Conservation (phyloP, 768 basidiomycete species). For the Kwoniella sp. region DNA sequence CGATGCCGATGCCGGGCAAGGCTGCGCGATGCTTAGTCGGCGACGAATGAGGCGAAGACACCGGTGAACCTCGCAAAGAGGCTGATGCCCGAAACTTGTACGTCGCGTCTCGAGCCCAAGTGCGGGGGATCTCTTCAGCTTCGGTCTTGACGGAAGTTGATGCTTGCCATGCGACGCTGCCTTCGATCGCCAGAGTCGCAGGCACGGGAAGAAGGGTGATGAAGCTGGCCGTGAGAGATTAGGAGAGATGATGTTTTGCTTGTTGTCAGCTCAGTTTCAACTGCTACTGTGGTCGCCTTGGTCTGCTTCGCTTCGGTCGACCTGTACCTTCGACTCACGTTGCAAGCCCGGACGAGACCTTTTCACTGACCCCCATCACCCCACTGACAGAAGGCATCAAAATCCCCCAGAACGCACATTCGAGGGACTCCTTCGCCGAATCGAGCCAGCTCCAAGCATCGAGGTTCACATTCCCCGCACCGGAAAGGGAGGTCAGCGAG, state of each 20-base stretch:
- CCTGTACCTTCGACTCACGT: slow-evolving; percentile 15
- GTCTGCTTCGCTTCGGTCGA: no score
- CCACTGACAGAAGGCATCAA: slow-evolving; percentile 25
- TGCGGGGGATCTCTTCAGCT: slow-evolving; percentile 8
- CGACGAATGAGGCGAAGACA: neutral
- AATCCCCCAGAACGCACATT: slow-evolving; percentile 22
- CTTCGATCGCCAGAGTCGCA: slow-evolving; percentile 10
- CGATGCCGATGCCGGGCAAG: neutral
- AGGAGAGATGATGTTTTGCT: neutral
- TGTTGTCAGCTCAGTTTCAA: neutral
- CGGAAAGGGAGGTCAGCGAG: neutral
- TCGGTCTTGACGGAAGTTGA: slow-evolving; percentile 5
- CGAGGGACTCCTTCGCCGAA: slow-evolving; percentile 10
- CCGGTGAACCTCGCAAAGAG: slow-evolving; percentile 2
- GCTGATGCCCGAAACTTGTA: slow-evolving; percentile 17
- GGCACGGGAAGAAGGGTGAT: slow-evolving; percentile 13
- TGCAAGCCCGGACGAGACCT: slow-evolving; percentile 4
- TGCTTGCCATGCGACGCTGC: slow-evolving; percentile 13
- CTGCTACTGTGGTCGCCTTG: neutral
- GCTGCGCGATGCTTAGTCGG: neutral
- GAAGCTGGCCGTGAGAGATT: slow-evolving; percentile 1
- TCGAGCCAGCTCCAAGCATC: slow-evolving; percentile 23
- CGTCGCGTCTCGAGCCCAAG: slow-evolving; percentile 3
- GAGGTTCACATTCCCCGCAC: neutral
- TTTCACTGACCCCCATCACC: slow-evolving; percentile 13